phyloP scores from a whole-genome alignment of 768 basidiomycete genomes.

The Russula brevipes region DNA sequence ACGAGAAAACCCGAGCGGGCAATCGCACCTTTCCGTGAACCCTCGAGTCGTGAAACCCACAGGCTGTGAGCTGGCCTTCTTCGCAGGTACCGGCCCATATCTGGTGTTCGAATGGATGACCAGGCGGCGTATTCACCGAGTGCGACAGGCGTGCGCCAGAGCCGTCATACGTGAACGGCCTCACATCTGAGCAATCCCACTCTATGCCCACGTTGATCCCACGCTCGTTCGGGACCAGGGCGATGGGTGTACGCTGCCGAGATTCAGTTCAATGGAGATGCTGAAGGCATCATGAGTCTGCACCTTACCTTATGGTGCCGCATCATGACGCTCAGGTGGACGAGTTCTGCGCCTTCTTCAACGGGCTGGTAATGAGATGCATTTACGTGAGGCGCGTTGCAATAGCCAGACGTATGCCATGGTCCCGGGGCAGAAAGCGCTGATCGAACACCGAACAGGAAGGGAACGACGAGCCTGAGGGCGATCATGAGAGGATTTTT shows the following conservation, averaged over 20 bases:
- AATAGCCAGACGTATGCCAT: constrained; percentile 48
- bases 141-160: constrained; percentile 37
- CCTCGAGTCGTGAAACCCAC: constrained; percentile 39
- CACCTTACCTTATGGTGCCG: constrained; percentile 44
- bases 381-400: constrained; percentile 46
- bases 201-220: constrained; percentile 34
- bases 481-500: background rate
- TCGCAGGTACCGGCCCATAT: constrained; percentile 47
- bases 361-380: constrained; percentile 35
- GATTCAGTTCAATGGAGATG: background rate
- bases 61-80: constrained; percentile 41
- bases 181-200: constrained; percentile 40
- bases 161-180: constrained; percentile 36
- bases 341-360: constrained; percentile 33
- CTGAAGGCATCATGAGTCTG: background rate
- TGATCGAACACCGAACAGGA: background rate
- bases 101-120: constrained; percentile 39
- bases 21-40: constrained; percentile 38
- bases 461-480: background rate
- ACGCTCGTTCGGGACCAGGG: constrained; percentile 41
- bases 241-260: constrained; percentile 43
- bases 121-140: constrained; percentile 34
- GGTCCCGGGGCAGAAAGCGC: constrained; percentile 26
- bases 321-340: constrained; percentile 39
- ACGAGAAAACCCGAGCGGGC: background rate